Evolutionary conservation across 306 rosid genomes (phyloP), one percentile per base, ranked within the genome.

Genomic region (Quillaja saponaria): DNA sequence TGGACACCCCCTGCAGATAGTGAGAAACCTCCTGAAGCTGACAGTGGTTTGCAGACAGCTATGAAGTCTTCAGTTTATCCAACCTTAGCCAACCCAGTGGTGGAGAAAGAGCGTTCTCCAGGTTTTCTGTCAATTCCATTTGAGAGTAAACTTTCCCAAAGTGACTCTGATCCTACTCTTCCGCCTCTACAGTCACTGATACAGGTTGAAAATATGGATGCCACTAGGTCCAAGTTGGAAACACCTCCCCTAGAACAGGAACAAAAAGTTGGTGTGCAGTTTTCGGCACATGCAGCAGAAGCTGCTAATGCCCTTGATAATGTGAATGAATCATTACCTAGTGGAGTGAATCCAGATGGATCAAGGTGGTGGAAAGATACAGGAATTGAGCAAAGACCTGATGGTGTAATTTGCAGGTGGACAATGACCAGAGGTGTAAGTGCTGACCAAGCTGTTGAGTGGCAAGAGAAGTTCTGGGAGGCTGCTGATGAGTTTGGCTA

Each of bases 401-500:
- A 87, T 66, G 96, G 99, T 28, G 96, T 87, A 50, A 65, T 85
- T 53, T 94, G 96, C 73, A 80, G 82, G 65, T 90, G 96, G 99
- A 94, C 97, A 46, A 50, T 90, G 84, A 83, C 17, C 33, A 78
- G 99, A 53, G 99, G 99, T 51, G 82, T 94, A 64, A 94, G 87
- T 60, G 86, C 88, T 28, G 90, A 94, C 71, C 76, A 80, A 71
- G 79, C 58, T 69, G 51, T 77, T 4, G 96, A 87, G 79, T 94
- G 97, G 97, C 97, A 94, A 76, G 88, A 87, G 31, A 90, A 85
- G 75, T 94, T 62, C 55, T 94, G 97, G 99, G 99, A 89, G 79
- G 97, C 97, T 67, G 71, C 99, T 17, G 87, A 89, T 76, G 97
- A 87, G 65, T 78, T 89, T 50, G 97, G 97, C 47, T 82, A 83